Base-by-base conservation (phyloP, 352 stramenopile genomes). In the Globisporangium emineosum region DNA sequence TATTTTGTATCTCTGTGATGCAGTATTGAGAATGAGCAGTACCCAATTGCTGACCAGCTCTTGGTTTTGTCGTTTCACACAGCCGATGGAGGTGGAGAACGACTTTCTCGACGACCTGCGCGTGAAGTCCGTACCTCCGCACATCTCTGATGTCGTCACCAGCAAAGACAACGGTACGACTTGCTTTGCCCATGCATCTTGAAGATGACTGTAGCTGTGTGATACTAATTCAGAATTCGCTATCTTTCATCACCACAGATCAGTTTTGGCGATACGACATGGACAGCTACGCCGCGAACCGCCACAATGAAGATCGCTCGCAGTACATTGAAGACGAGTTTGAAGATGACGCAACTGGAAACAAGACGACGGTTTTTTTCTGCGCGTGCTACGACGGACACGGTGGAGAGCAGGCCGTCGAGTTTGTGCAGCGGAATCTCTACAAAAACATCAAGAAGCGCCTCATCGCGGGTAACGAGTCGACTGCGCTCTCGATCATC, bases 321-420 rank as follows among this genome's bases (percentile, higher is more conserved):
- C 78, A 89, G 57, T 81, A 77, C 64, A 68, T 89, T 40, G 27
- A 84, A 47, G 78, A 87, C 50, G 50, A 65, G 23, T 66, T 86
- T 21, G 40, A 47, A 21, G 40, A 47, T 21, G 17, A 2, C 17
- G 40, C 15, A 66, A 59, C 3, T 67, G 70, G 30, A 60, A 56
- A 37, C 29, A 68, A 47, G 23, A 75, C 68, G 33, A 54, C 73
- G 5, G 61, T 86, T 13, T 87, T 89, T 60, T 89, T 89, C 66
- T 89, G 80, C 57, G 80, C 73, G n/a, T 87, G 78, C 71, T 89
- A 89, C 68, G 80, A 89, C 56, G 80, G 80, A 42, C 80, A 89
- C 62, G 80, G 80, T 51, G 80, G 80, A 30, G 80, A 88, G 60
- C 68, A 84, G 43, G 80, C 80, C 5, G 80, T 89, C 25, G 76